Evolutionary conservation across 768 basidiomycete species (phyloP).

Genomic region (Panus rudis): DNA sequence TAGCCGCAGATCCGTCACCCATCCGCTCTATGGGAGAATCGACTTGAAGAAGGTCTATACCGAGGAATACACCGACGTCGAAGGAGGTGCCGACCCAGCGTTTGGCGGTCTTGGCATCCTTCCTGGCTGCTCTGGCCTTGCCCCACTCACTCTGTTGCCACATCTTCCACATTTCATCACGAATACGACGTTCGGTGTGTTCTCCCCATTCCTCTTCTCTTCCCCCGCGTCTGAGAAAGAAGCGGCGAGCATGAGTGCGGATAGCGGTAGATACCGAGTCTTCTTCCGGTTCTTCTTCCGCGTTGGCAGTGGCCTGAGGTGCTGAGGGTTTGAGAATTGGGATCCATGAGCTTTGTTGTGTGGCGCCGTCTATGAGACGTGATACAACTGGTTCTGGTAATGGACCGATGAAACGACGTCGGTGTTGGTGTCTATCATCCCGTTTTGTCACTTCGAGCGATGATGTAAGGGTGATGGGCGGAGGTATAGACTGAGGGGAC

Average conservation of each 20-base stretch:
- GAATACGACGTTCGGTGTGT: slow-evolving; percentile 38
- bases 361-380: slow-evolving; percentile 19
- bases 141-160: slow-evolving; percentile 72
- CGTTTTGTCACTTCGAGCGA: not conserved
- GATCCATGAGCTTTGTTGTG: slow-evolving; percentile 1
- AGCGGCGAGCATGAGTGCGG: slow-evolving; percentile 52
- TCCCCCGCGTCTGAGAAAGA: slow-evolving; percentile 62
- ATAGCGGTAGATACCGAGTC: slow-evolving; percentile 40
- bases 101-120: slow-evolving; percentile 21
- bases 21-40: not conserved
- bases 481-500: slow-evolving; percentile 6
- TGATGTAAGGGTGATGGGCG: slow-evolving; percentile 6
- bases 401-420: slow-evolving; percentile 69
- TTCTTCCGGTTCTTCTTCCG: slow-evolving; percentile 27
- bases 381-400: slow-evolving; percentile 58
- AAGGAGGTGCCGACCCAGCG: slow-evolving; percentile 72
- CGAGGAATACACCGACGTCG: slow-evolving; percentile 71
- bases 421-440: slow-evolving; percentile 29
- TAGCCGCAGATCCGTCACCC: not conserved
- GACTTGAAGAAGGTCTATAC: slow-evolving; percentile 50
- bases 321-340: slow-evolving; percentile 12
- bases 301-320: slow-evolving; percentile 1
- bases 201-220: slow-evolving; percentile 62
- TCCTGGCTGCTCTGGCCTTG: slow-evolving; percentile 24
- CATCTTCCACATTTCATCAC: slow-evolving; percentile 49